A percentile compares a stretch with the other conserved stretches of the same genome.
Evolutionary conservation across 148 eudicot genomes (phyloP).

Genomic region (Simmondsia chinensis): DNA sequence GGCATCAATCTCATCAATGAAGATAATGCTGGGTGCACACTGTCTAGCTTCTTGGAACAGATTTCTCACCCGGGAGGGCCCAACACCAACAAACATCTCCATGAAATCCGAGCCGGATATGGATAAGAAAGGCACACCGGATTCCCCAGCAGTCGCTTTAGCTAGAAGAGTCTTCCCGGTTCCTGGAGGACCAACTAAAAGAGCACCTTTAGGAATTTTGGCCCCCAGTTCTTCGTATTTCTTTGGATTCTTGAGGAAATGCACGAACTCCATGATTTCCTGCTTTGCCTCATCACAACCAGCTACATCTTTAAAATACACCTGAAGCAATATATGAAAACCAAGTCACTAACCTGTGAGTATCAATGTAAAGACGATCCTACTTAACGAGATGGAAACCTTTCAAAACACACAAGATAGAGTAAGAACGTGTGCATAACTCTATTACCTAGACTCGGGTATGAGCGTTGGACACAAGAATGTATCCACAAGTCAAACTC

Average conservation of each 20-base stretch:
- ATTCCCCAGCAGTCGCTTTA: constrained; percentile 92
- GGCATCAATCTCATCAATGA: constrained; percentile 95
- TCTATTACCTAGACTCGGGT: too few species aligned
- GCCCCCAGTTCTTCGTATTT: constrained; percentile 82
- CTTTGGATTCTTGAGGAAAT: constrained; percentile 87
- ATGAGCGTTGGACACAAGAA: too few species aligned
- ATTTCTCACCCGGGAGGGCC: constrained; percentile 85
- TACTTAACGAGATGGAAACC: too few species aligned
- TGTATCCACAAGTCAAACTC: too few species aligned
- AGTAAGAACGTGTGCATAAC: too few species aligned
- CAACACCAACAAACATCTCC: constrained; percentile 99
- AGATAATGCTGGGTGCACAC: constrained; percentile 84
- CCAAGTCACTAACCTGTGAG: background rate
- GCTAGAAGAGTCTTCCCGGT: constrained; percentile 93
- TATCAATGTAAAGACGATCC: too few species aligned
- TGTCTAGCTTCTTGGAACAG: constrained; percentile 84
- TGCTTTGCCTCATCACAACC: constrained; percentile 82
- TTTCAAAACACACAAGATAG: too few species aligned
- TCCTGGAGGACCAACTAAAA: constrained; percentile 95
- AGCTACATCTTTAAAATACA: constrained; percentile 65
- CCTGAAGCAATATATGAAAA: constrained; percentile 30
- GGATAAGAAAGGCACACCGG: constrained; percentile 92
- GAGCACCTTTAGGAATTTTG: constrained; percentile 89
- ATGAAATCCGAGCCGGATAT: constrained; percentile 86
- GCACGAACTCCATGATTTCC: constrained; percentile 85